Evolutionary conservation across 768 basidiomycete genomes (phyloP).

Genomic region (Phlebiopsis flavidoalba): DNA sequence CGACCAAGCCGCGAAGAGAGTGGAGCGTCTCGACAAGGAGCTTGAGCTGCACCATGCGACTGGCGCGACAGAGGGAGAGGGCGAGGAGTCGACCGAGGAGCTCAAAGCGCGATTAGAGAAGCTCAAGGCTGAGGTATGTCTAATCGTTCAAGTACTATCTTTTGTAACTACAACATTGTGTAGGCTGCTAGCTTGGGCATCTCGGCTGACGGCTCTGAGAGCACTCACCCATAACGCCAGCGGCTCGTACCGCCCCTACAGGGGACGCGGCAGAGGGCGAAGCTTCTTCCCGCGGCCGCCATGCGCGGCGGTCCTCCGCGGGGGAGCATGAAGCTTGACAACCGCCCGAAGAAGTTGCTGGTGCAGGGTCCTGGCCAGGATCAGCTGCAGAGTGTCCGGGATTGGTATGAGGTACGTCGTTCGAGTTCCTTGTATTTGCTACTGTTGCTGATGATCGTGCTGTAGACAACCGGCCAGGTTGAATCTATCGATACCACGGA

Average conservation of each 20-base stretch:
- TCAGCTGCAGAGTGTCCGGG: constrained; percentile 56
- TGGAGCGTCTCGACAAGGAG: constrained; percentile 75
- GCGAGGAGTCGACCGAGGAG: constrained; percentile 57
- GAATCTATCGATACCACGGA: constrained; percentile 56
- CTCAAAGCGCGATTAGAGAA: constrained; percentile 70
- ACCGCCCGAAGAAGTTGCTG: constrained; percentile 76
- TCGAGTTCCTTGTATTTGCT: not conserved
- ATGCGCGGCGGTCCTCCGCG: constrained; percentile 64
- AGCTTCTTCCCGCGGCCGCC: constrained; percentile 54
- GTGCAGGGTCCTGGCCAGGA: constrained; percentile 61
- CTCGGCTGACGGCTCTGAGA: constrained; percentile 35
- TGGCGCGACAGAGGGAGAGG: constrained; percentile 33
- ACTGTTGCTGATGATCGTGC: constrained; percentile 7
- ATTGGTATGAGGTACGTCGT: constrained; percentile 74
- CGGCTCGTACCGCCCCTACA: constrained; percentile 38
- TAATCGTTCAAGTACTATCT: constrained; percentile 29
- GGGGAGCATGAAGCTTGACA: constrained; percentile 84
- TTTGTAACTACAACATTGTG: not conserved
- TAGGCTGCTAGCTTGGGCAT: constrained; percentile 69
- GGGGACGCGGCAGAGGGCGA: constrained; percentile 66
- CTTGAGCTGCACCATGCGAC: constrained; percentile 60
- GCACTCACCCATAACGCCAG: constrained; percentile 33
- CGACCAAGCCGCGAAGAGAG: constrained; percentile 52
- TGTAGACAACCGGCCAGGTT: constrained; percentile 62
- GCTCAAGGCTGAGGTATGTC: constrained; percentile 59